Conservation (phyloP, 805 yeast genomes). For the Candida sithepensis region DNA sequence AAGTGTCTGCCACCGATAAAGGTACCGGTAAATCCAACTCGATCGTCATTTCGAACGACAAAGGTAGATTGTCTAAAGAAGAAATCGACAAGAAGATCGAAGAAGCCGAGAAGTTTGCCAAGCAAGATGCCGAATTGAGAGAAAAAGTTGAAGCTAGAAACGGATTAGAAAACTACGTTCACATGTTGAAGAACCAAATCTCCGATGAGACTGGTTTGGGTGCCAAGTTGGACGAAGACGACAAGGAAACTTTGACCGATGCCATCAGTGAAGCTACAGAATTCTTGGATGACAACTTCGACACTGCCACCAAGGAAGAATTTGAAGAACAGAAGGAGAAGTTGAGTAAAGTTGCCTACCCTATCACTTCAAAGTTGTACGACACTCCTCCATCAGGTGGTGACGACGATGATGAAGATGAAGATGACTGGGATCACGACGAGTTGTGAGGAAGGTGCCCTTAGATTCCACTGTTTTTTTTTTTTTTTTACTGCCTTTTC, state of each 20-base stretch:
- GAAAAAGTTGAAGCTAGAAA: slow-evolving; percentile 87
- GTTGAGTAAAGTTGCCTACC: slow-evolving; percentile 78
- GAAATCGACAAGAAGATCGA: slow-evolving; percentile 97
- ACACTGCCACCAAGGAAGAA: slow-evolving; percentile 87
- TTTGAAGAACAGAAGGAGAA: slow-evolving; percentile 87
- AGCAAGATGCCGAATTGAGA: slow-evolving; percentile 82
- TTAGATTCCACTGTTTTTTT: too few relatives aligned
- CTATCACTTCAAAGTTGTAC: slow-evolving; percentile 87
- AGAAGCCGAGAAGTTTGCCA: slow-evolving; percentile 93
- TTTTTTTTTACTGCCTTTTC: too few relatives aligned
- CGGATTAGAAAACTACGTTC: slow-evolving; percentile 83
- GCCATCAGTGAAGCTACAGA: slow-evolving; percentile 77
- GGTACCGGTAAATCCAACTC: slow-evolving; percentile 51
- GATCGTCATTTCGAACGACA: slow-evolving; percentile 44
- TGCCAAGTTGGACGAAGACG: slow-evolving; percentile 81
- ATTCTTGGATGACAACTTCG: slow-evolving; percentile 68
- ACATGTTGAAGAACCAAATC: slow-evolving; percentile 67
- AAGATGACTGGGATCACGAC: slow-evolving; percentile 62
- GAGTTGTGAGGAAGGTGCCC: slow-evolving; percentile 62
- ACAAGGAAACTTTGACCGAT: slow-evolving; percentile 82
- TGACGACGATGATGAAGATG: slow-evolving; percentile 54
- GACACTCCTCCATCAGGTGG: slow-evolving; percentile 41
- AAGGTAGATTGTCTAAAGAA: slow-evolving; percentile 66
- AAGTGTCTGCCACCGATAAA: slow-evolving; percentile 56
- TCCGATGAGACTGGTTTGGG: slow-evolving; percentile 57